Conservation (phyloP, 75 land plant species). For the Picea glauca region DNA sequence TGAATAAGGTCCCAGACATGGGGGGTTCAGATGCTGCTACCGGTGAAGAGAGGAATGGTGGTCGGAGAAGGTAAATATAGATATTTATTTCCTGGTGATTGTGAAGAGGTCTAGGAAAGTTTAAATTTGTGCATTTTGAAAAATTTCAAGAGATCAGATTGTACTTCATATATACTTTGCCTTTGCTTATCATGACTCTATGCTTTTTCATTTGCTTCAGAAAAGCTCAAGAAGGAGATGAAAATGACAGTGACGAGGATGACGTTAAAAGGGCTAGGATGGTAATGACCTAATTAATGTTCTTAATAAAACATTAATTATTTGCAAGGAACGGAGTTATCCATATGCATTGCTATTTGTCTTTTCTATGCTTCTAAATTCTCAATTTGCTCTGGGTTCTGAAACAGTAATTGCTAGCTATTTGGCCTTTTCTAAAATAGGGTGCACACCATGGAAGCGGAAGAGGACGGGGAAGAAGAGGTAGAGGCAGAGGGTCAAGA, state of each 20-base stretch:
- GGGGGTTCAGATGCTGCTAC: slow-evolving; percentile 45
- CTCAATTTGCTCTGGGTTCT: not conserved
- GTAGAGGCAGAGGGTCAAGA: slow-evolving; percentile 37
- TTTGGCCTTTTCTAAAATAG: not conserved
- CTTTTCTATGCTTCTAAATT: not conserved
- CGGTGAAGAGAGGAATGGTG: slow-evolving; percentile 34
- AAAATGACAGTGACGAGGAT: slow-evolving; percentile 76
- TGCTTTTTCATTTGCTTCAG: not conserved
- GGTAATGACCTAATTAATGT: slow-evolving; percentile 34
- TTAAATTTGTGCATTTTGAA: slow-evolving; percentile 22
- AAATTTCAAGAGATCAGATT: slow-evolving; percentile 24
- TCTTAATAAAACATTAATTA: not conserved
- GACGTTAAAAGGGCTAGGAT: slow-evolving; percentile 46
- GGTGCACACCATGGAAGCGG: slow-evolving; percentile 16
- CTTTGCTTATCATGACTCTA: not conserved
- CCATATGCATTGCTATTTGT: not conserved
- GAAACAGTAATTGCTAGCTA: not conserved
- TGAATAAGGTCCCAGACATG: slow-evolving; percentile 82
- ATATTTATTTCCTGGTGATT: not conserved
- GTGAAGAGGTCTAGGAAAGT: not conserved
- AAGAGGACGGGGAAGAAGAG: slow-evolving; percentile 64
- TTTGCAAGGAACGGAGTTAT: not conserved
- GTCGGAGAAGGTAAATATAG: slow-evolving; percentile 45
- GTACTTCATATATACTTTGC: not conserved
- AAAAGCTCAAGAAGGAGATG: slow-evolving; percentile 74